Evolutionary conservation across 345 rosid species (phyloP).

Genomic region (Salix udensis): DNA sequence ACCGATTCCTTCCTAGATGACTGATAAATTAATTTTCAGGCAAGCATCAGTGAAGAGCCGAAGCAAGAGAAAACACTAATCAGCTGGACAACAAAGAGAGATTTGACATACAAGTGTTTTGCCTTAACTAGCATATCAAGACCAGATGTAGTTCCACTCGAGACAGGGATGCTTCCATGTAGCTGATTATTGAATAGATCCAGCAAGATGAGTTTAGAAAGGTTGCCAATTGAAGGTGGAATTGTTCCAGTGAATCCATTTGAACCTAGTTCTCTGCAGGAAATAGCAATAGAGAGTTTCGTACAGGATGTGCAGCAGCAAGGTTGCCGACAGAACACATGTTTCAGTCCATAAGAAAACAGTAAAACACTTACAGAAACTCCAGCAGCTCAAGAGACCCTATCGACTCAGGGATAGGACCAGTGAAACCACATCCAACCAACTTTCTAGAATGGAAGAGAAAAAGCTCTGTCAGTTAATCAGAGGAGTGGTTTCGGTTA

Average conservation of each 20-base stretch:
- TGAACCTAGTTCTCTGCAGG: constrained; percentile 63
- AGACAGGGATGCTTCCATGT: constrained; percentile 70
- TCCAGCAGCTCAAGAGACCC: constrained; percentile 53
- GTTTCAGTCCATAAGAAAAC: neutral
- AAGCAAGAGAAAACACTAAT: neutral
- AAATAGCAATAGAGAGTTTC: constrained; percentile 7
- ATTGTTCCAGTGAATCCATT: constrained; percentile 67
- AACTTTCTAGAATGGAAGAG: constrained; percentile 45
- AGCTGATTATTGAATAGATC: constrained; percentile 79
- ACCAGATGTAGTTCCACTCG: constrained; percentile 61
- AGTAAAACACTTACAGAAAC: constrained; percentile 47
- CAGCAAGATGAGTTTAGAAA: constrained; percentile 61
- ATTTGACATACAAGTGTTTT: constrained; percentile 66
- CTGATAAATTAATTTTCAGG: constrained; percentile 27
- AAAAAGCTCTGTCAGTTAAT: neutral
- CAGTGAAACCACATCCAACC: constrained; percentile 67
- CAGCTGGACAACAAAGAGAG: neutral
- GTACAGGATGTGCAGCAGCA: neutral
- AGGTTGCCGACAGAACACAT: neutral
- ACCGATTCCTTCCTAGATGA: constrained; percentile 67
- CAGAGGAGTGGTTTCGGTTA: neutral
- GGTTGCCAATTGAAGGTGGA: constrained; percentile 68
- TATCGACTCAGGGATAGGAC: constrained; percentile 59
- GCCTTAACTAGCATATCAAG: constrained; percentile 65
- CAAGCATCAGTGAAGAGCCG: neutral